Percentiles rank a stretch among this genome's conserved stretches.
phyloP scores from a whole-genome alignment of 2,329 filamentous ascomycete genomes.

The Tolypocladium nubicola region DNA sequence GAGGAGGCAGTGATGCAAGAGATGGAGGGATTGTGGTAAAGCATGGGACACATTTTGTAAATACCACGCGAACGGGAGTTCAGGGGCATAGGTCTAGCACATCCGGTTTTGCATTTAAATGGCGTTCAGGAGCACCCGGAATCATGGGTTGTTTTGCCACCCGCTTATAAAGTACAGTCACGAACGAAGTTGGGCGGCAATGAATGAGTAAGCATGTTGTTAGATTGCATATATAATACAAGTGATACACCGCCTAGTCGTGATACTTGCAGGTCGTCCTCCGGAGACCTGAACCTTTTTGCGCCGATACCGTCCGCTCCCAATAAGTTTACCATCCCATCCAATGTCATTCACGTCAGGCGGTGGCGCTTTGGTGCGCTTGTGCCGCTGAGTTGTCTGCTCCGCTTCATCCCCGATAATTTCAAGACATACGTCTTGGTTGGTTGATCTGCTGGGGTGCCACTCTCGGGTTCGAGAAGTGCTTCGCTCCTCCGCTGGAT shows the following conservation, averaged over 20 bases:
- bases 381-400: slow-evolving; percentile 5
- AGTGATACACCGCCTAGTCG: neutral
- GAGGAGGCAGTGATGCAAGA: slow-evolving; percentile 61
- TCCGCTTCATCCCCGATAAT: slow-evolving; percentile 11
- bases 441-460: slow-evolving; percentile 12
- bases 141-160: neutral
- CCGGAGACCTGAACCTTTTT: slow-evolving; percentile 3
- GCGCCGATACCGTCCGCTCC: slow-evolving; percentile 5
- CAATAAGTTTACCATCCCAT: slow-evolving; percentile 5
- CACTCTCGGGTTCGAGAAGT: slow-evolving; percentile 13
- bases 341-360: slow-evolving; percentile 10
- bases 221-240: slow-evolving; percentile 5
- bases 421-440: slow-evolving; percentile 12
- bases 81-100: neutral
- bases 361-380: slow-evolving; percentile 9
- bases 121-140: neutral
- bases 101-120: neutral
- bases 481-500: slow-evolving; percentile 12
- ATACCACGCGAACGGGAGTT: neutral
- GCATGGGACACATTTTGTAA: neutral
- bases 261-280: neutral
- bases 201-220: neutral
- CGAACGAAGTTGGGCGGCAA: neutral
- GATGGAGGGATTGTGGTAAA: slow-evolving; percentile 46
- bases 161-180: neutral